Evolutionary conservation across 78 protist species (phyloP), one percentile per base, ranked within the genome.

Genomic region (Protostelium mycophagum): DNA sequence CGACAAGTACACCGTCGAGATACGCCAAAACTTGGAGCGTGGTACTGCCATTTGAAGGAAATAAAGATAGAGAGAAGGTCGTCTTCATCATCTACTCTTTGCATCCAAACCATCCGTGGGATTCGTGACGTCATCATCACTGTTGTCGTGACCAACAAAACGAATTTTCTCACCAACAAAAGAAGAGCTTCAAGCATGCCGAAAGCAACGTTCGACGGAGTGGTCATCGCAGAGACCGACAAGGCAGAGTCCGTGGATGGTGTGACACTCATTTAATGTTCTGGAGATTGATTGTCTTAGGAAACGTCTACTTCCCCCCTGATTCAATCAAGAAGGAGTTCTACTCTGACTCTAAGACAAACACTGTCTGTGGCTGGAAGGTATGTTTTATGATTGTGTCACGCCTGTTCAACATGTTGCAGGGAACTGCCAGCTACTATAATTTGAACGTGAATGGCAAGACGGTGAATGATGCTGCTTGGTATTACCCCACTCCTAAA

Each of bases 1-100:
- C 88, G 98, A 93, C 83, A 63, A 84, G 87, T 88, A 93, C 91
- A 97, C 98, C 36, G 36, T 85, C 63, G 97, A 96, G 88, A 97
- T 92, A 36, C 84, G 93, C 84, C 92, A 92, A 38, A 96, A 96
- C 89, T 85, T 97, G 37, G 98, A 97, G 89, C 35, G 98, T 35
- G 98, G 98, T n/a, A 97, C 98, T 37, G 90, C 95, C 28, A 38
- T 93, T 28, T 93, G 84, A 88, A 38, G 1, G 28, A 23, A 0
- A 89, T 35, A 34, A 35, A 87, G 34, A 37, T 83, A 16, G 28
- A 87, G 0, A 38, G 28, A 0, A 87, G n/a, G n/a, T n/a, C n/a
- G n/a, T n/a, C n/a, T n/a, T n/a, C n/a, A n/a, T n/a, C n/a, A n/a
- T n/a, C n/a, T n/a, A n/a, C n/a, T n/a, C n/a, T n/a, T n/a, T n/a